A percentile compares a stretch with the other conserved stretches of the same genome.
phyloP scores from a whole-genome alignment of 768 basidiomycete genomes.

The Russula foetens region DNA sequence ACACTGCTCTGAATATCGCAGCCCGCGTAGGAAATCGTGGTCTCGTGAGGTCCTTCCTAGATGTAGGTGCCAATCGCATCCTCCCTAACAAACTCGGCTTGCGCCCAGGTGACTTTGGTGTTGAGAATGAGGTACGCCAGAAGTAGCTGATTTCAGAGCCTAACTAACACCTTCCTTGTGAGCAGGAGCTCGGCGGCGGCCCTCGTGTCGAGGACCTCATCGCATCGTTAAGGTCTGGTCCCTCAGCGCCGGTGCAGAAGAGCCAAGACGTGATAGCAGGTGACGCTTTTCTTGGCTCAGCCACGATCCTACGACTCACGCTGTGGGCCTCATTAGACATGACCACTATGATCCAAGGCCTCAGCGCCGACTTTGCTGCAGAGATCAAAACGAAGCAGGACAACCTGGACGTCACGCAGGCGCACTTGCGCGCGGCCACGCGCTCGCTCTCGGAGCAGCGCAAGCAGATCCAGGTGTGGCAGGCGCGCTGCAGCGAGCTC shows the following conservation, averaged over 20 bases:
- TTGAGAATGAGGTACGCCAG: constrained; percentile 73
- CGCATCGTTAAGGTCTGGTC: constrained; percentile 61
- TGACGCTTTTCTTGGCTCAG: constrained; percentile 25
- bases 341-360: constrained; percentile 71
- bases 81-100: constrained; percentile 90
- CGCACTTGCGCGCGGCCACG: constrained; percentile 81
- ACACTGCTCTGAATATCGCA: constrained; percentile 93
- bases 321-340: constrained; percentile 51
- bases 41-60: constrained; percentile 77
- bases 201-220: constrained; percentile 76
- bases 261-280: constrained; percentile 83
- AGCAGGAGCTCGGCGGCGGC: constrained; percentile 61
- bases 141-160: background rate
- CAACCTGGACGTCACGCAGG: constrained; percentile 77
- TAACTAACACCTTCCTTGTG: constrained; percentile 6
- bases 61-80: constrained; percentile 86
- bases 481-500: constrained; percentile 62
- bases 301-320: constrained; percentile 11
- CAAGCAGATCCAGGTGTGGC: constrained; percentile 72
- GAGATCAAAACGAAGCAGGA: constrained; percentile 88
- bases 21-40: constrained; percentile 88
- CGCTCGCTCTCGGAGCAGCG: constrained; percentile 87
- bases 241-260: constrained; percentile 74
- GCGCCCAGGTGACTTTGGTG: constrained; percentile 89
- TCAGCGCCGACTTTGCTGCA: constrained; percentile 68